Evolutionary conservation across 2,329 filamentous ascomycete species (phyloP), one percentile per base, ranked within the genome.

Genomic region (Coniochaeta sp.): DNA sequence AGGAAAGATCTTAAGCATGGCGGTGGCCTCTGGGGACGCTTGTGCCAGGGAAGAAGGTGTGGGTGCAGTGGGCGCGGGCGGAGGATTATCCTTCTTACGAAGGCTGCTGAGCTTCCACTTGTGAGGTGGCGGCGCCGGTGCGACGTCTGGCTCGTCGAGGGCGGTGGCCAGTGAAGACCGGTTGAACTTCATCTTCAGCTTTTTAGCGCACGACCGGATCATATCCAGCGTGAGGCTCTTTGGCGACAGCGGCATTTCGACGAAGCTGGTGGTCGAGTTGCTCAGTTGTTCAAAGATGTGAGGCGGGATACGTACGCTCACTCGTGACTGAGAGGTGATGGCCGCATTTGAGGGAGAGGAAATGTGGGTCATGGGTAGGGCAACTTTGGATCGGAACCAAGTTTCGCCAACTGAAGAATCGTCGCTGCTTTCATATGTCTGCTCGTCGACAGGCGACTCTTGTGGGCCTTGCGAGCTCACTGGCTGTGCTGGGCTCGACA

Each of bases 231-330:
- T 80, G 5, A 85, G 72, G 38, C 16, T 65, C 79, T 84, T 0
- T 77, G 80, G 6, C 12, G 80, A 72, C 1, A 86, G 77, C 79
- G 85, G 83, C 1, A 82, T 84, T 64, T 84, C 82, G 0, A 83
- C 83, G 63, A 86, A 86, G 64, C 80, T 84, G 6, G 77, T 72
- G 12, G 84, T 77, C 0, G 79, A 83, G 6, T 83, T 76, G 31
- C 79, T 73, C 4, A 86, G 72, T 0, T 77, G 83, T 61, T 86
- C 82, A 44, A 85, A 69, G 2, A 83, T 74, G 28, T 84, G 77
- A 1, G 79, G 76, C 0, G 82, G 80, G 0, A 86, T 72, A 1
- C 79, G 82, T 6, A 85, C 73, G 4, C 74, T 72, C 11, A 71
- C 22, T 59, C 5, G 62, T 52, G 44, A 33, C 26, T 33, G 36